phyloP scores from a whole-genome alignment of 129 eudicot genomes.

The Arctium minus region DNA sequence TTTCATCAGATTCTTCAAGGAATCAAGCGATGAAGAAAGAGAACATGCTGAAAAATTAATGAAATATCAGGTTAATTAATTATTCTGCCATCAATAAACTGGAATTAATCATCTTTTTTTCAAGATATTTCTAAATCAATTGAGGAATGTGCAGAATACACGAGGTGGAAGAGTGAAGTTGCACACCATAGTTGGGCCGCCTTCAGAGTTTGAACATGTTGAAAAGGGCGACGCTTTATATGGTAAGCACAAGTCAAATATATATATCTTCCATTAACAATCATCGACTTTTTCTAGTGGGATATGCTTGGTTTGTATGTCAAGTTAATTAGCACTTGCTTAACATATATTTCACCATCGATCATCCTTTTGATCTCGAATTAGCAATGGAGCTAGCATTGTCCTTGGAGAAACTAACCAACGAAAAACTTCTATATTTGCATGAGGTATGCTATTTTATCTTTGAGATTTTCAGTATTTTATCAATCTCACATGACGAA shows the following conservation, averaged over 20 bases:
- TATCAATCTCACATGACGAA: not conserved
- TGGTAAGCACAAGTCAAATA: constrained; percentile 38
- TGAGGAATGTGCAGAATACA: constrained; percentile 48
- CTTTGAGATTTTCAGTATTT: not conserved
- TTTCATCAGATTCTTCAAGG: constrained; percentile 70
- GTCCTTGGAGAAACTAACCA: constrained; percentile 84
- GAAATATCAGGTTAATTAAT: constrained; percentile 67
- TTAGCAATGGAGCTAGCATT: constrained; percentile 96
- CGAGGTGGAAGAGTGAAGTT: constrained; percentile 90
- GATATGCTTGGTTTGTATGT: not conserved
- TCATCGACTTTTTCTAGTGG: no score
- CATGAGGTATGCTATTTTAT: constrained; percentile 47
- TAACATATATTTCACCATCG: not conserved
- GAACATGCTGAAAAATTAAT: constrained; percentile 92
- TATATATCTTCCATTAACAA: not conserved
- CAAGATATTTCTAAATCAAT: not conserved
- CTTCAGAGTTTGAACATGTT: constrained; percentile 73
- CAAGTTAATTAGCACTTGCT: constrained; percentile 2
- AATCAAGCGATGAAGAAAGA: constrained; percentile 90
- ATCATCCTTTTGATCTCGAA: not conserved
- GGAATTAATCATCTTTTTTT: not conserved
- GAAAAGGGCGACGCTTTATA: constrained; percentile 93
- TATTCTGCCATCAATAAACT: not conserved
- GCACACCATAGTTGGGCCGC: constrained; percentile 47
- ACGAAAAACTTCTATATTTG: constrained; percentile 65